Conservation (phyloP, 495 filamentous ascomycete species). For the Aspergillus leporis region DNA sequence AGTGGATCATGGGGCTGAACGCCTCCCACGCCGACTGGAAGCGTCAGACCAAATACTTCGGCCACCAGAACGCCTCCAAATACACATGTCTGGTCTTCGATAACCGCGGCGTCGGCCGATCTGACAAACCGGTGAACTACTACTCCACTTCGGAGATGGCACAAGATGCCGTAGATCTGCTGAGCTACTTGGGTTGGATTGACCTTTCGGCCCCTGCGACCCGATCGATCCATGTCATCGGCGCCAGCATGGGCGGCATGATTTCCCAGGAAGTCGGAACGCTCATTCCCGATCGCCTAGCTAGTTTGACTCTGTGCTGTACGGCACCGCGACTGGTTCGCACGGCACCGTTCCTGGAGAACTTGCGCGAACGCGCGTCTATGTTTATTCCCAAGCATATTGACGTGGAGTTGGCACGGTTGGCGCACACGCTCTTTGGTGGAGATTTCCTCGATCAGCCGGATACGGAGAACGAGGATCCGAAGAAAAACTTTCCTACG, state of each 20-base stretch:
- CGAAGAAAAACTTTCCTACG: slow-evolving; percentile 58
- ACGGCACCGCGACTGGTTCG: slow-evolving; percentile 73
- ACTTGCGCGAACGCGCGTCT: slow-evolving; percentile 65
- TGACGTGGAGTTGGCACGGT: slow-evolving; percentile 53
- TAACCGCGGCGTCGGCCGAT: slow-evolving; percentile 70
- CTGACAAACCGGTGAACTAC: slow-evolving; percentile 65
- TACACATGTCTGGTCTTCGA: slow-evolving; percentile 76
- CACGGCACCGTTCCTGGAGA: slow-evolving; percentile 59
- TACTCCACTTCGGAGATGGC: slow-evolving; percentile 52
- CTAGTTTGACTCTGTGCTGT: slow-evolving; percentile 62
- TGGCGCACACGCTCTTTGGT: slow-evolving; percentile 62
- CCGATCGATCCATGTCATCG: slow-evolving; percentile 67
- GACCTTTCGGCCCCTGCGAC: slow-evolving; percentile 59
- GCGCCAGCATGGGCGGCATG: slow-evolving; percentile 82
- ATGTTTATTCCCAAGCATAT: slow-evolving; percentile 65
- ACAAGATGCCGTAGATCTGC: slow-evolving; percentile 62
- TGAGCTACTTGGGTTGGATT: slow-evolving; percentile 58
- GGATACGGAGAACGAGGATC: slow-evolving; percentile 54
- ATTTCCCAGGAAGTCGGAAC: slow-evolving; percentile 79
- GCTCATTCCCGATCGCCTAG: slow-evolving; percentile 61
- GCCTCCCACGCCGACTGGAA: slow-evolving; percentile 60
- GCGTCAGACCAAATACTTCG: slow-evolving; percentile 74
- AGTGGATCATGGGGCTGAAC: slow-evolving; percentile 37
- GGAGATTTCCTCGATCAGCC: slow-evolving; percentile 57
- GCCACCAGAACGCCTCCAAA: slow-evolving; percentile 59